Evolutionary conservation across 1,284 basidiomycete species (phyloP), one percentile per base, ranked within the genome.

Genomic region (Ganoderma resinaceum): DNA sequence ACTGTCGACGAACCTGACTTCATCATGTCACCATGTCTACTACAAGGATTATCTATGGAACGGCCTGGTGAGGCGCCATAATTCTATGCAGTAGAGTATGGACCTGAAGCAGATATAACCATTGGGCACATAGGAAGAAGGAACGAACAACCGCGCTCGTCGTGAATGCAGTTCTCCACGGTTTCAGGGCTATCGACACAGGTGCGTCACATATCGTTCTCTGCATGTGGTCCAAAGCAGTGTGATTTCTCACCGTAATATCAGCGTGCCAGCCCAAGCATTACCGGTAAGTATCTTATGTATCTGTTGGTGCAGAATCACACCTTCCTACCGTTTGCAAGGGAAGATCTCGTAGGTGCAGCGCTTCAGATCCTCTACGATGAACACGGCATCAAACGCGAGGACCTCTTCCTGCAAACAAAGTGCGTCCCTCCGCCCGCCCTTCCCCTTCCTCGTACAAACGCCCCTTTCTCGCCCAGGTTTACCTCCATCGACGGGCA

Each of bases 111-210:
- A 52, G 37, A 38, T 26, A 42, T 53, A n/a, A 11, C 31, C 2
- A 46, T 46, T n/a, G n/a, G n/a, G 14, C 43, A 26, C 46, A 23
- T 64, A 90, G 91, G 92, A 94, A 94, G 82, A 90, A 91, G 76
- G 90, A 91, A 63, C 80, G 84, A 18, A 95, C 94, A 0, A 81
- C 87, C 0, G 80, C 84, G 9, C 85, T 95, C 3, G 92, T 95
- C 16, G 80, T 91, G 62, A 84, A 83, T 63, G 94, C 94, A 2
- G 86, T 95, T 59, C 80, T 90, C 60, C 85, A 88, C 69, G 94
- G 94, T 2, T 95, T 95, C 78, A 82, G 89, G 61, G 93, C 90
- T 2, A 88, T 95, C 53, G 94, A 95, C 75, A 95, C 93, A 76
- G 88, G 91, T 89, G 70, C 64, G 85, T 71, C 3, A 11, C 20